Base-by-base conservation (phyloP, 306 rosid genomes). In the Casuarina glauca region DNA sequence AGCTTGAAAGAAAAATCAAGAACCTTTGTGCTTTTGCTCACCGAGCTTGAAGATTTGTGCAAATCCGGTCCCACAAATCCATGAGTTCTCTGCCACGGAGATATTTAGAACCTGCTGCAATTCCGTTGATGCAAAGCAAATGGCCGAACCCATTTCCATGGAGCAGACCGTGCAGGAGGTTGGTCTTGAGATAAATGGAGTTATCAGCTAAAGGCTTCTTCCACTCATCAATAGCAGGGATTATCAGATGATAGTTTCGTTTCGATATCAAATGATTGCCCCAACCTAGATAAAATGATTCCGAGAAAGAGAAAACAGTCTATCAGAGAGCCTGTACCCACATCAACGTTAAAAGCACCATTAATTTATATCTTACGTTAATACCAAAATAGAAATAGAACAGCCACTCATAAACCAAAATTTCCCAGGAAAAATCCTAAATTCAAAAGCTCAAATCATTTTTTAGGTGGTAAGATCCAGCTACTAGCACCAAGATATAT, bases 11-110 rank as follows among this genome's bases (percentile, higher is more conserved):
- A 26, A 39, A 26, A 39, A 80, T 36, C 41, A 66, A 71, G 53
- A 53, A 55, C 0, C 6, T 7, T 5, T 1, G n/a, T 9, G 6
- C 54, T 63, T 53, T 70, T 68, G 72, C 32, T 67, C 77, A 94
- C 98, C 97, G 79, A n/a, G 89, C 81, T 79, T 87, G 73, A 53
- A 94, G 92, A 53, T 68, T 78, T 36, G 85, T 84, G 79, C 98
- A 94, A 17, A 94, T 77, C 26, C 97, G 81, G 35, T 94, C 97
- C 98, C 97, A 94, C 6, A 94, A 86, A 80, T 88, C 97, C 97
- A 94, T 90, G 41, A 92, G 76, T 55, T 89, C 93, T 78, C 93
- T 85, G 5, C 97, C 98, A 74, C 81, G 81, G 12, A 94, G 86
- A 75, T 84, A 48, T 64, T 87, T 88, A 20, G 98, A 94, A n/a